phyloP scores from a whole-genome alignment of 805 yeast genomes.

The Candida multigemmis region DNA sequence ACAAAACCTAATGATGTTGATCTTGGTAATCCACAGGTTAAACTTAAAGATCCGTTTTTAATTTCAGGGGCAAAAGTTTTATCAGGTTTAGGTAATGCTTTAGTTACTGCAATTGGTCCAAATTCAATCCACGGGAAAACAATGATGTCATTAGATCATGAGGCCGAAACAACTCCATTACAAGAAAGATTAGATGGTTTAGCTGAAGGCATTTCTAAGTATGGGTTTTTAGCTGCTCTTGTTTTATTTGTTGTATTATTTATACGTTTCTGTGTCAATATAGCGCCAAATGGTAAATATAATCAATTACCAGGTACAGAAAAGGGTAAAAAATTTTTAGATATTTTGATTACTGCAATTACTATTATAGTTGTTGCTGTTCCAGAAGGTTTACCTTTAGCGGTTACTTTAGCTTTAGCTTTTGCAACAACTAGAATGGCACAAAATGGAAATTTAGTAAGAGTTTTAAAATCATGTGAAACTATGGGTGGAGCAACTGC shows the following conservation, averaged over 20 bases:
- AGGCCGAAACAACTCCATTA: conserved; percentile 80
- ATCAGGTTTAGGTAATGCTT: conserved; percentile 77
- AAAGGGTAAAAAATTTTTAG: conserved; percentile 78
- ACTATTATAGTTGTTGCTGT: conserved; percentile 95
- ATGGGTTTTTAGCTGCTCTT: conserved; percentile 80
- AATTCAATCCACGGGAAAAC: conserved; percentile 90
- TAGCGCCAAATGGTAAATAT: conserved; percentile 44
- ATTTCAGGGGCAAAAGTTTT: conserved; percentile 87
- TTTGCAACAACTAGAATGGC: conserved; percentile 99
- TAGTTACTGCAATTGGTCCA: conserved; percentile 86
- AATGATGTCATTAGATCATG: conserved; percentile 69
- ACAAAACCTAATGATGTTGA: conserved; percentile 16
- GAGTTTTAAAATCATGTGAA: conserved; percentile 89
- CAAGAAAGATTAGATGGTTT: conserved; percentile 72
- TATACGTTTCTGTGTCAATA: conserved; percentile 58
- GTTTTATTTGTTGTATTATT: conserved; percentile 75
- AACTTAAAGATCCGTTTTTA: conserved; percentile 67
- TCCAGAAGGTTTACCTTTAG: conserved; percentile 98
- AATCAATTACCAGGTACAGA: conserved; percentile 46
- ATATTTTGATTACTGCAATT: conserved; percentile 82
- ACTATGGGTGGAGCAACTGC: conserved; percentile 99
- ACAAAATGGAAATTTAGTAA: conserved; percentile 89
- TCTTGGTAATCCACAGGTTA: conserved; percentile 29
- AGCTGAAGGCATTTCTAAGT: conserved; percentile 92
- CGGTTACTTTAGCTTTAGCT: conserved; percentile 93